Conservation (phyloP, 768 basidiomycete genomes). For the Tricholoma hemisulphureum region DNA sequence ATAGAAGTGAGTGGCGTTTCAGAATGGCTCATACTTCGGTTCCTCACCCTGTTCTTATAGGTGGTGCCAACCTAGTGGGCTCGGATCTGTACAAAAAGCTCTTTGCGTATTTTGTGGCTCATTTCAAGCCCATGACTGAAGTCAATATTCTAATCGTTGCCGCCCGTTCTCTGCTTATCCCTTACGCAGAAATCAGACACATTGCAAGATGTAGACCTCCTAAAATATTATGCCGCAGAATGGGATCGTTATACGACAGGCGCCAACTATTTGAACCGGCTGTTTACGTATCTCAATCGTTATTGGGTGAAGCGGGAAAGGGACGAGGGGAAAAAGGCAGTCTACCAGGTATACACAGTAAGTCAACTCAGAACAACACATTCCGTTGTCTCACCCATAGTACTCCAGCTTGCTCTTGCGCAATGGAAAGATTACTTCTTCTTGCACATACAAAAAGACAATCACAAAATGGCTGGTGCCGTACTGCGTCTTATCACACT, state of each 20-base stretch:
- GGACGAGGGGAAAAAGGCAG: constrained; percentile 94
- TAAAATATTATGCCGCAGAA: constrained; percentile 89
- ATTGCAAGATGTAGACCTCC: constrained; percentile 84
- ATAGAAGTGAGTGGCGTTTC: constrained; percentile 56
- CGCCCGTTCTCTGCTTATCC: constrained; percentile 3
- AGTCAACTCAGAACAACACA: constrained; percentile 24
- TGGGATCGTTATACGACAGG: constrained; percentile 98
- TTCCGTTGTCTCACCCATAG: constrained; percentile 6
- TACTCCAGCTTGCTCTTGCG: constrained; percentile 77
- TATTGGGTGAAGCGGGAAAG: constrained; percentile 99
- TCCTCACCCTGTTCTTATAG: constrained; percentile 34
- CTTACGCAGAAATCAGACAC: constrained; percentile 66
- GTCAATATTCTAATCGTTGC: constrained; percentile 22
- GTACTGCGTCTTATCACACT: constrained; percentile 87
- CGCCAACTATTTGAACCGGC: constrained; percentile 92
- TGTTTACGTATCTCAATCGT: constrained; percentile 97
- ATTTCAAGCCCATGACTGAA: constrained; percentile 71
- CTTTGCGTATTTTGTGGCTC: constrained; percentile 82
- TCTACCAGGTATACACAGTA: constrained; percentile 96
- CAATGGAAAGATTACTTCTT: constrained; percentile 97
- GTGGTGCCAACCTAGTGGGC: constrained; percentile 96
- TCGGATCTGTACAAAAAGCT: constrained; percentile 96
- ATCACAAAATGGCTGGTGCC: constrained; percentile 81
- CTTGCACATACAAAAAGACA: constrained; percentile 74
- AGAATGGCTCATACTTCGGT: constrained; percentile 6